These are phyloP conservation scores for Cryphonectria naterciae DNA, from an alignment of 2,329 filamentous ascomycete genomes.

Conservation along the genomic window DNA sequence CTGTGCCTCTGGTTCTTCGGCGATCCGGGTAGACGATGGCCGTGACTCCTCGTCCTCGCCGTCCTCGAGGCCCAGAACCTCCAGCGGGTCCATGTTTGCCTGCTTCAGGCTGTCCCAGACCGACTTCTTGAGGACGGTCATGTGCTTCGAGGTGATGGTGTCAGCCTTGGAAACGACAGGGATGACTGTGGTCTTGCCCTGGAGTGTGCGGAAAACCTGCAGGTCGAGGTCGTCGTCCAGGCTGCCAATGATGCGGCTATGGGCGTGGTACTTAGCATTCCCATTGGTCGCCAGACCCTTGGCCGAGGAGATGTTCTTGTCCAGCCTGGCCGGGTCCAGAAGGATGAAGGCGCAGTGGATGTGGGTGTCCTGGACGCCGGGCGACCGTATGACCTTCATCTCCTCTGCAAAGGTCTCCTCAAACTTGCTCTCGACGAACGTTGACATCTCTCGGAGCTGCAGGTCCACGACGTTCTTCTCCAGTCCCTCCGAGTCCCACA, in stretches of 20 bases:
- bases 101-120: conserved; percentile 88
- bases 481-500: conserved; percentile 95
- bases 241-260: conserved; percentile 60
- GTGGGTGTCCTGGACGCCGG: conserved; percentile 92
- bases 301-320: conserved; percentile 75
- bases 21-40: conserved; percentile 53
- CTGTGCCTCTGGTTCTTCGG: conserved; percentile 48
- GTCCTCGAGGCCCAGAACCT: conserved; percentile 81
- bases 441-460: conserved; percentile 86
- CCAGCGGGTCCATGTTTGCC: conserved; percentile 84
- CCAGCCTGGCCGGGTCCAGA: conserved; percentile 84
- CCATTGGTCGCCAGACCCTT: conserved; percentile 57
- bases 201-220: conserved; percentile 83
- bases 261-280: conserved; percentile 51
- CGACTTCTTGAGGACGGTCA: conserved; percentile 86
- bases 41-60: conserved; percentile 63
- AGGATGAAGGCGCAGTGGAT: conserved; percentile 95
- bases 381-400: conserved; percentile 94
- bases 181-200: conserved; percentile 93
- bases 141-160: conserved; percentile 93
- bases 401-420: conserved; percentile 97
- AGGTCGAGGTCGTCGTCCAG: conserved; percentile 90
- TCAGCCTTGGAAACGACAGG: conserved; percentile 97
- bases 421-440: conserved; percentile 96
- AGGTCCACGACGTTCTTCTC: conserved; percentile 95